Evolutionary conservation across 148 eudicot species (phyloP), one percentile per base, ranked within the genome.

Genomic region (Nyssa sinensis): DNA sequence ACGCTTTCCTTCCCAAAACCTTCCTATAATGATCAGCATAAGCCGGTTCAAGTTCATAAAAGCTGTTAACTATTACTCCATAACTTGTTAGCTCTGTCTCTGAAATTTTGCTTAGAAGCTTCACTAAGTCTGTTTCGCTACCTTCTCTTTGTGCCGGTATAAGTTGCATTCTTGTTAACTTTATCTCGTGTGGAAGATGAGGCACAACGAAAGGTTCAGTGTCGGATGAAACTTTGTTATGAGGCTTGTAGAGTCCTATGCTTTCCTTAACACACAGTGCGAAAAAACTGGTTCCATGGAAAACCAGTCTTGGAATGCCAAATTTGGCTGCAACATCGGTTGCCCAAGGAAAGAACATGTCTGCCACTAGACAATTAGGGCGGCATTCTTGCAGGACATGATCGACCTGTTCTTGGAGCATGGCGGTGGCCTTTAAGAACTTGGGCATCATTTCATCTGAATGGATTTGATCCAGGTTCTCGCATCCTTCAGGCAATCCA

Each of bases 341-440:
- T 2, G 82, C 78, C 82, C 82, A 80, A 5, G 82, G 78, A 25
- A 79, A 74, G 78, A 80, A 80, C 82, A 75, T 66, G 29, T 80
- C 82, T 0, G 82, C 78, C 1, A 80, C 75, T 5, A 80, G 72
- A 27, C 79, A 75, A 49, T 60, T 25, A 0, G 82, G 82, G 11
- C 66, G 62, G 55, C 24, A 24, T 0, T 63, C 69, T 62, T 27
- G 33, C 4, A 28, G 37, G 21, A 62, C 8, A n/a, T 12, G 21
- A 6, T 27, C 35, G 35, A 55, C 23, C 14, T 23, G 59, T 17
- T 55, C 59, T 55, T n/a, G 59, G 59, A 55, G 59, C 59, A 55
- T 55, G 0, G 7, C 19, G 23, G 7, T 5, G 59, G 25, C 59
- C 24, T 55, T 55, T 5, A 55, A 21, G 59, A 55, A 55, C 23